Base-by-base conservation (phyloP, 129 eudicot species). In the Apium graveolens region DNA sequence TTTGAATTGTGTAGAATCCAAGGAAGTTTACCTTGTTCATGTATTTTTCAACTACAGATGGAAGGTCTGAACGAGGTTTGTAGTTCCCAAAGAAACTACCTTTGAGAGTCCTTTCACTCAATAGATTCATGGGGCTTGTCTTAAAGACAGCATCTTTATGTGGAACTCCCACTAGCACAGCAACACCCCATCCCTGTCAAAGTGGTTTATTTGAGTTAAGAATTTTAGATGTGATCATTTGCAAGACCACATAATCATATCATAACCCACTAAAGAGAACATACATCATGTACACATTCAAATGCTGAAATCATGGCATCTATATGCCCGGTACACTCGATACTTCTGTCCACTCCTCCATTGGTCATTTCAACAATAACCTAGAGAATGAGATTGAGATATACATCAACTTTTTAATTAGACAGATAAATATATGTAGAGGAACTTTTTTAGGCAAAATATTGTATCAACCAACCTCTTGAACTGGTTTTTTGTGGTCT, bases 111-210 rank as follows among this genome's bases (percentile, higher is more conserved):
- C 80, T 75, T 49, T 81, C 84, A 48, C 77, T 81, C 37, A 81
- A 69, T 27, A 81, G 13, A 81, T 81, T 81, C 46, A 81, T 76
- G 8, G 84, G 84, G 13, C 77, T 68, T 0, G 84, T 81, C 69
- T 60, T 81, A 39, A 81, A 81, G 11, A 41, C 84, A 34, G 44
- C 84, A 81, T 81, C 84, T 63, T 81, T 81, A 70, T 77, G 49
- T 3, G 84, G 84, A 27, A 81, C 84, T 17, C 84, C 84, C 35
- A 76, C 79, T 11, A 81, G 84, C 26, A 81, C 84, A 48, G 84
- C 84, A 57, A 81, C 84, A 31, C 84, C 84, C 84, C 84, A 81
- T 16, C 84, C 84, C 84, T 77, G 65, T 10, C 0, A 55, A 27
- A 27, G 12, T 21, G 27, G 11, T 21, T 55, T 1, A 55, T 24